A percentile compares a stretch with the other conserved stretches of the same genome.
These are phyloP conservation scores for Plantago coronopus DNA, from an alignment of 305 asterid species.

Conservation along the genomic window DNA sequence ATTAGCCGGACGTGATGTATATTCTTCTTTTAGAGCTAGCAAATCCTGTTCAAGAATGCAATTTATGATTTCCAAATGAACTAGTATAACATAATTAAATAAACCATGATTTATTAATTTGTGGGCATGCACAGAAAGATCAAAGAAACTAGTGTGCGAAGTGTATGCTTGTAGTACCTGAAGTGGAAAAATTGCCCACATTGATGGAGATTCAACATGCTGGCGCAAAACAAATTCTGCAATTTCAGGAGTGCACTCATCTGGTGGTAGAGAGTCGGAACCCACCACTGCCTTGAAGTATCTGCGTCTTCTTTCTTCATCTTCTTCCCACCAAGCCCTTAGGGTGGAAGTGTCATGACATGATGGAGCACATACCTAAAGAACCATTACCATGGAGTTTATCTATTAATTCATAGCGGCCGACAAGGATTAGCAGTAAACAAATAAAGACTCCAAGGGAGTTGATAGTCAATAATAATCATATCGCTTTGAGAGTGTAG, in stretches of 20 bases:
- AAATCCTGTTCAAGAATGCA: slow-evolving; percentile 52
- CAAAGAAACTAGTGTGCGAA: too few relatives aligned
- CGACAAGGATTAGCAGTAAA: too few relatives aligned
- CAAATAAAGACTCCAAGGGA: too few relatives aligned
- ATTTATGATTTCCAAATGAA: neutral
- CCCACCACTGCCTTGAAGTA: slow-evolving; percentile 66
- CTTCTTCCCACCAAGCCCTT: slow-evolving; percentile 99
- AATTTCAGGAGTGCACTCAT: slow-evolving; percentile 77
- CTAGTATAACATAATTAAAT: neutral
- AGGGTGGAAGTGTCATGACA: slow-evolving; percentile 96
- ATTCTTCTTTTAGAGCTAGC: slow-evolving; percentile 82
- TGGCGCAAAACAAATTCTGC: slow-evolving; percentile 59
- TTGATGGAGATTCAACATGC: slow-evolving; percentile 92
- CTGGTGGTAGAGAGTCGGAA: slow-evolving; percentile 68
- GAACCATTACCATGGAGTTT: neutral
- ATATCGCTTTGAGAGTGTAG: too few relatives aligned
- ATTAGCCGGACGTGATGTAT: slow-evolving; percentile 72
- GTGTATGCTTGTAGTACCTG: slow-evolving; percentile 56
- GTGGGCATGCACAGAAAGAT: neutral
- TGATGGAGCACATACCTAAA: slow-evolving; percentile 93
- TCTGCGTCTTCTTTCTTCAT: slow-evolving; percentile 69
- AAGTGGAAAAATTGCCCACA: slow-evolving; percentile 98
- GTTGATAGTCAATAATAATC: too few relatives aligned
- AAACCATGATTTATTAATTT: neutral
- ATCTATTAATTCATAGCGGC: too few relatives aligned